Base-by-base conservation (phyloP, 140 eudicot genomes). In the Ambrosia hybrid region DNA sequence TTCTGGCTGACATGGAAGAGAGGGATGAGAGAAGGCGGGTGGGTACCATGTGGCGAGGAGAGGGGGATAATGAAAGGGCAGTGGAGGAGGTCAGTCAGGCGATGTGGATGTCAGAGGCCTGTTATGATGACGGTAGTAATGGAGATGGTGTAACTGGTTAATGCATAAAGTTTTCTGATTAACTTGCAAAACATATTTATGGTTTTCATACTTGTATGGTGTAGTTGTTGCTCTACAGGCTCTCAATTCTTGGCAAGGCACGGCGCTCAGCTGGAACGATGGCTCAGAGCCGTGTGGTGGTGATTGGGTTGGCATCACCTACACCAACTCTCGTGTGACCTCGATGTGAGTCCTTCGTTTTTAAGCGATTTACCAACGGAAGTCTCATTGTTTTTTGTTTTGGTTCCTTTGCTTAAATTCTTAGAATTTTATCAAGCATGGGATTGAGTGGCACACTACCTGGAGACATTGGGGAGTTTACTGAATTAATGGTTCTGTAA, bases 221-320 rank as follows among this genome's bases (percentile, higher is more conserved):
- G 67, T 34, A 62, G 67, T 45, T 62, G 67, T 62, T 62, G 67
- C 67, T 62, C 6, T 62, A 56, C 66, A 0, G 55, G 79, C 86
- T 51, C 73, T 88, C 7, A 79, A 63, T 21, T 76, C 65, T 63
- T 88, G 89, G 89, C 45, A 37, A 15, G 83, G 86, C 64, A 46
- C 80, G 68, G 87, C 89, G 43, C 79, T 81, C 26, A 88, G 74
- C 80, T 88, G 96, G 96, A 53, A 2, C 4, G 75, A 76, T 57
- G 86, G 80, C 11, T 21, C 69, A 7, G 91, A 85, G 76, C 89
- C 87, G 41, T 88, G 91, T 76, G 81, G 78, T 43, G 65, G 80
- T 7, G 72, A 38, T 43, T 88, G 96, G 91, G 91, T 79, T 21
- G 96, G 91, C 33, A 70, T 88, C 70, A 57, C 51, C 8, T 88